Conservation (phyloP, 2,329 filamentous ascomycete genomes). For the Apiospora phragmitis region DNA sequence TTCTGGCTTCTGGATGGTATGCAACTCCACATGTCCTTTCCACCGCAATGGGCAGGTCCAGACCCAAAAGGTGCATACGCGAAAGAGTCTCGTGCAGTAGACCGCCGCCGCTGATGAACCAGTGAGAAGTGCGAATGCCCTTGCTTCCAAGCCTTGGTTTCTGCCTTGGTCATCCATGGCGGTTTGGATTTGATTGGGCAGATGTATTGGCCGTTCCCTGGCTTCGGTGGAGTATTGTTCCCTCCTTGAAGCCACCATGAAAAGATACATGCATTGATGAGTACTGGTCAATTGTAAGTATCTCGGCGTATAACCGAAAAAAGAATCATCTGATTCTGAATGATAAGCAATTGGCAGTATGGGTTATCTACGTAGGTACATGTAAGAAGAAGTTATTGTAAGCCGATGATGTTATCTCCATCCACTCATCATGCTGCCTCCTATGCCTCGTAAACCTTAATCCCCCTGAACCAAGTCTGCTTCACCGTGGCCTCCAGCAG, state of each 20-base stretch:
- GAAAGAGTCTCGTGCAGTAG: neutral
- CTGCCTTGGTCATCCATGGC: constrained; percentile 2
- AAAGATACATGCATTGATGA: neutral
- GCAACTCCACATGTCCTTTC: neutral
- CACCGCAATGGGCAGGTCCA: neutral
- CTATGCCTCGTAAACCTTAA: constrained; percentile 31
- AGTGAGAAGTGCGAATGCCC: neutral
- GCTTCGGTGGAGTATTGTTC: too few relatives aligned
- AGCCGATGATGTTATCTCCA: neutral
- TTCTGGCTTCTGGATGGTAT: neutral
- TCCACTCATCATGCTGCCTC: neutral
- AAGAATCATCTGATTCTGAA: neutral
- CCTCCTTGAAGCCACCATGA: too few relatives aligned
- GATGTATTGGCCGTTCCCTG: too few relatives aligned
- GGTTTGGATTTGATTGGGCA: neutral
- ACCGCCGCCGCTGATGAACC: neutral
- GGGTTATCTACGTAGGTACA: neutral
- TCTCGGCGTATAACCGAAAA: too few relatives aligned
- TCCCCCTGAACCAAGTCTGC: constrained; percentile 45
- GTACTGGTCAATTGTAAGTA: neutral
- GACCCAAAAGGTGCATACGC: neutral
- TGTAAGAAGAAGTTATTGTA: neutral
- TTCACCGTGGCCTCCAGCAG: constrained; percentile 38
- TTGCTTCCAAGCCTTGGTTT: neutral
- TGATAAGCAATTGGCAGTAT: neutral